Conservation (phyloP, 345 rosid genomes). For the Bruguiera gymnorhiza region DNA sequence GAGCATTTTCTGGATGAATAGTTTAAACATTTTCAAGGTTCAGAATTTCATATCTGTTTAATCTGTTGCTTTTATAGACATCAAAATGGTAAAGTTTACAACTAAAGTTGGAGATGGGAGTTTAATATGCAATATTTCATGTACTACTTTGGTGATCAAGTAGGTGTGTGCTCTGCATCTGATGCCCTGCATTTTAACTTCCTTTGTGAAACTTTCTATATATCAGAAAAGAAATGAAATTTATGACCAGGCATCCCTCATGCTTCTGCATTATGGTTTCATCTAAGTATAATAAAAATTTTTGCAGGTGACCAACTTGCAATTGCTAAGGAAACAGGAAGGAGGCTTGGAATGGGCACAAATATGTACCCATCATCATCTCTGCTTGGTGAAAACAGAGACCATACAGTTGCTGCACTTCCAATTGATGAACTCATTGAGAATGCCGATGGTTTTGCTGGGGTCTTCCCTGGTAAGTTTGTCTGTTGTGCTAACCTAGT, state of each 20-base stretch:
- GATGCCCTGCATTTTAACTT: background rate
- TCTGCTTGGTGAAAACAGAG: constrained; percentile 39
- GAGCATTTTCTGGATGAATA: too few relatives aligned
- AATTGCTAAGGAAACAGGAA: constrained; percentile 61
- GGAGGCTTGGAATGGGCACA: constrained; percentile 66
- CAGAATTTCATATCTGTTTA: too few relatives aligned
- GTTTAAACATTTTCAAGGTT: too few relatives aligned
- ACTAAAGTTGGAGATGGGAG: too few relatives aligned
- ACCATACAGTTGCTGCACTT: constrained; percentile 25
- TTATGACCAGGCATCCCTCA: too few relatives aligned
- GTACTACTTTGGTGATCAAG: too few relatives aligned
- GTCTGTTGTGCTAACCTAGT: background rate
- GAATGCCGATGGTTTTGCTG: constrained; percentile 62
- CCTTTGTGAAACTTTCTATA: background rate
- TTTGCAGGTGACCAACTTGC: constrained; percentile 61
- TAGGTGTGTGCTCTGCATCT: too few relatives aligned
- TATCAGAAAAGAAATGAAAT: too few relatives aligned
- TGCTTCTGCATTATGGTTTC: background rate
- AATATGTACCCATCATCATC: constrained; percentile 52
- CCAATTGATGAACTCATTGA: constrained; percentile 47
- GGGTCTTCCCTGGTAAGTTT: constrained; percentile 52
- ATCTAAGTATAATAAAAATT: background rate
- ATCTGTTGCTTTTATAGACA: too few relatives aligned
- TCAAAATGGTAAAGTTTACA: too few relatives aligned
- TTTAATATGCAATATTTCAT: too few relatives aligned